Conservation (phyloP, 352 stramenopile genomes). For the Globisporangium takayamanum region DNA sequence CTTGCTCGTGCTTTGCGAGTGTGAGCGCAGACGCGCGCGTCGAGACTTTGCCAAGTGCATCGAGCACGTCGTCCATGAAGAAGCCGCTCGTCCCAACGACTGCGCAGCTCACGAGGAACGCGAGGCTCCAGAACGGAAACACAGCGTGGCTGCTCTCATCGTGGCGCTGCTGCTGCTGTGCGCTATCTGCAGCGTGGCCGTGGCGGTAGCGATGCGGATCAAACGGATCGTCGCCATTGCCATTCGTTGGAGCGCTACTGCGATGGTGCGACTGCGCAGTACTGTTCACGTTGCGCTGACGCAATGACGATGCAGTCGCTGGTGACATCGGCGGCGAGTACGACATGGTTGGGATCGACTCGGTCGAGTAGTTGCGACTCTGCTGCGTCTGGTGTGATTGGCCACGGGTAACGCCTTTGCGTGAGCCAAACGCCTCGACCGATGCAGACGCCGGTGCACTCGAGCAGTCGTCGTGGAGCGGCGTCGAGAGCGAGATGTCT, state of each 20-base stretch:
- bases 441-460: not conserved
- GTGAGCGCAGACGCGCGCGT: constrained; percentile 18
- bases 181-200: not conserved
- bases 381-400: not conserved
- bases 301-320: not conserved
- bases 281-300: not conserved
- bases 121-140: constrained; percentile 40
- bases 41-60: constrained; percentile 22
- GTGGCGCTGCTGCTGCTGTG: not conserved
- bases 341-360: constrained; percentile 24
- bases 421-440: not conserved
- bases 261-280: not conserved
- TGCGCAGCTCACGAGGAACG: constrained; percentile 32
- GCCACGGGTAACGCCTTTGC: not conserved
- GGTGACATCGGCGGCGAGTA: constrained; percentile 21
- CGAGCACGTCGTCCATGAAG: constrained; percentile 48
- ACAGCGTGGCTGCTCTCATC: not conserved
- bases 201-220: not conserved
- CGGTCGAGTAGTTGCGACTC: constrained; percentile 10
- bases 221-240: not conserved
- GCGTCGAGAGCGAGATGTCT: constrained; percentile 19
- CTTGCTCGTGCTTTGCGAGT: constrained; percentile 29
- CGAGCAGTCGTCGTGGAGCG: constrained; percentile 3
- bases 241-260: not conserved
- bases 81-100: constrained; percentile 40